Percentiles rank a stretch among this genome's conserved stretches.
These are phyloP conservation scores for Cladochytrium replicatum DNA, from an alignment of 192 early-diverging fungal genomes.

Conservation along the genomic window DNA sequence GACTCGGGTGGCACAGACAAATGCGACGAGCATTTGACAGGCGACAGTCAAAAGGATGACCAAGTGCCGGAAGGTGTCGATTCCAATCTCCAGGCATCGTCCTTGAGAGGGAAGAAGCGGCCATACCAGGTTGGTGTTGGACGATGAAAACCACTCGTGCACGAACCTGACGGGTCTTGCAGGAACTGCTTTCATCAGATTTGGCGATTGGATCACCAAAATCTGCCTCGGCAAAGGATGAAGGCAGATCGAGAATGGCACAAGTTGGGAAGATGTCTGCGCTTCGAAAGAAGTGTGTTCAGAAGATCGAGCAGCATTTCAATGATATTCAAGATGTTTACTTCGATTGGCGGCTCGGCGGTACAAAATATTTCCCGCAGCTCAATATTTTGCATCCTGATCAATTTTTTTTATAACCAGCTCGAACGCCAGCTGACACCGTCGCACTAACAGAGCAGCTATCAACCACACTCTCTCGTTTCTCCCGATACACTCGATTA, in stretches of 20 bases:
- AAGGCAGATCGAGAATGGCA: constrained; percentile 25
- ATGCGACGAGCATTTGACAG: constrained; percentile 4
- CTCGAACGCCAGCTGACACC: neutral
- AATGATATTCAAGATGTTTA: constrained; percentile 64
- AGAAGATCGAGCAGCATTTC: constrained; percentile 46
- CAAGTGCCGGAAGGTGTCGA: too few relatives aligned
- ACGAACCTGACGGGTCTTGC: too few relatives aligned
- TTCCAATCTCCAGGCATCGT: too few relatives aligned
- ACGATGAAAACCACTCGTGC: too few relatives aligned
- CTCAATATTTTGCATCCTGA: constrained; percentile 12
- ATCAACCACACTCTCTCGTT: constrained; percentile 53
- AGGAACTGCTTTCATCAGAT: constrained; percentile 8
- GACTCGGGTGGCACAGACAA: constrained; percentile 25
- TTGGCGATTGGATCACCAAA: constrained; percentile 18
- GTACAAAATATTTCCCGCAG: neutral
- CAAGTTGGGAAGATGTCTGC: neutral
- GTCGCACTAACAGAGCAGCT: constrained; percentile 31
- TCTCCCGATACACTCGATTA: constrained; percentile 61
- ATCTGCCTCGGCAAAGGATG: neutral
- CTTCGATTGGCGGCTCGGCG: constrained; percentile 40
- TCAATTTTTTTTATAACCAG: neutral
- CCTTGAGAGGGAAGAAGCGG: too few relatives aligned
- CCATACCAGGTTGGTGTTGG: too few relatives aligned
- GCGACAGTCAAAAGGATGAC: constrained; percentile 4
- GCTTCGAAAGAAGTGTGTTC: neutral